These are phyloP conservation scores for Trypanosoma cruzi DNA, from an alignment of 208 protist species.

Conservation along the genomic window DNA sequence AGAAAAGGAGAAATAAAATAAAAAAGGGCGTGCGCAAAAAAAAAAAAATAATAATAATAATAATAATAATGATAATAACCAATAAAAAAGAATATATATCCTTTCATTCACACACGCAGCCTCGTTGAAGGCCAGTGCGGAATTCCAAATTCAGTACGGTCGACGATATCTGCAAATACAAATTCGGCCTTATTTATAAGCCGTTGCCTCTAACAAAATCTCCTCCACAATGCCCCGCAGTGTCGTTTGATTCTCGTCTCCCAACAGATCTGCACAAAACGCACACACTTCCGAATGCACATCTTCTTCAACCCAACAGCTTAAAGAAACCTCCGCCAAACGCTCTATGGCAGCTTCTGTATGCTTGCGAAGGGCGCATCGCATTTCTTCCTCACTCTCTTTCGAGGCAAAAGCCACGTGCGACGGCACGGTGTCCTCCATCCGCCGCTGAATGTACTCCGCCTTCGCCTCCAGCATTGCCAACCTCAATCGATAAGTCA, in stretches of 20 bases:
- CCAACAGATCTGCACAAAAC: constrained; percentile 9
- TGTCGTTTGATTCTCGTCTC: neutral
- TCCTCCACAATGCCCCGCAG: constrained; percentile 14
- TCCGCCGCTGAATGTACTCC: constrained; percentile 2
- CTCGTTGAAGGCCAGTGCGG: neutral
- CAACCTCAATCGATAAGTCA: constrained; percentile 1
- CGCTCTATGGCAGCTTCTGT: constrained; percentile 3
- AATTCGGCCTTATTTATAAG: neutral
- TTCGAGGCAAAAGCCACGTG: neutral
- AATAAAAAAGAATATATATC: neutral
- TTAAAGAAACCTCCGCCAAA: constrained; percentile 3
- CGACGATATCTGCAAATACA: neutral
- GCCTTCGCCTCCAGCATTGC: constrained; percentile 11
- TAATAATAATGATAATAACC: neutral
- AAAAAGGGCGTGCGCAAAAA: neutral
- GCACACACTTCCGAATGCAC: constrained; percentile 4
- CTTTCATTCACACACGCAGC: neutral
- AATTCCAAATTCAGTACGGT: neutral
- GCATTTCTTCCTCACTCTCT: neutral
- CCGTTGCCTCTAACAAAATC: neutral
- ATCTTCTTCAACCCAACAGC: constrained; percentile 15
- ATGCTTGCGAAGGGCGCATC: neutral
- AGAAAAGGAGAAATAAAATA: constrained; percentile 2
- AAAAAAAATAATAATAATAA: neutral
- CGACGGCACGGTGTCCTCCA: neutral